Conservation (phyloP, 2,329 filamentous ascomycete genomes). For the Cladorrhinum sp. region DNA sequence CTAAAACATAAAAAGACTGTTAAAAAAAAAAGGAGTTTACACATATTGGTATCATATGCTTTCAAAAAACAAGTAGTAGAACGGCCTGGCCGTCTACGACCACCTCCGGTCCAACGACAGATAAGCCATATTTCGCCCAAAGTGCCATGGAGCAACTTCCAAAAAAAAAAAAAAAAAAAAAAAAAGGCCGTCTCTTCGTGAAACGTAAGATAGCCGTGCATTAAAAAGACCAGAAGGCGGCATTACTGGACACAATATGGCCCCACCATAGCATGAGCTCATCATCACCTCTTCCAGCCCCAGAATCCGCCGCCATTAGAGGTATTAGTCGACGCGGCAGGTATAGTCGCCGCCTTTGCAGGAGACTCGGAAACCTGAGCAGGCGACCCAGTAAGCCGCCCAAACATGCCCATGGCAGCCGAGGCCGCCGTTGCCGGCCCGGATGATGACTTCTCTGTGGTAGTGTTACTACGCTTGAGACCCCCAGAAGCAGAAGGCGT, state of each 20-base stretch:
- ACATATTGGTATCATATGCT: slow-evolving; percentile 1
- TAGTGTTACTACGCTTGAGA: slow-evolving; percentile 20
- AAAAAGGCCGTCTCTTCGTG: background rate
- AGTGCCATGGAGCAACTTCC: background rate
- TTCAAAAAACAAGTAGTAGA: background rate
- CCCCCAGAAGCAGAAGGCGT: slow-evolving; percentile 27
- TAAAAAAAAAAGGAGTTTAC: background rate
- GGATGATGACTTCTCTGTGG: slow-evolving; percentile 17
- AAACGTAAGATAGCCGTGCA: background rate
- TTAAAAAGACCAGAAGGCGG: background rate
- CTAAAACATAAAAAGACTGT: background rate
- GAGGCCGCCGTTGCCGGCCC: slow-evolving; percentile 31
- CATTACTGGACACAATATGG: background rate
- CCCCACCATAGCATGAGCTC: background rate
- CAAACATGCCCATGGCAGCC: slow-evolving; percentile 49
- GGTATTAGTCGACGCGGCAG: slow-evolving; percentile 16
- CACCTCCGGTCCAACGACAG: background rate
- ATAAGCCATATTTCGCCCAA: background rate
- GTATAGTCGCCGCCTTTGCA: slow-evolving; percentile 18
- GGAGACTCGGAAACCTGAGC: slow-evolving; percentile 22
- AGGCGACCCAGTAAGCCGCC: slow-evolving; percentile 42
- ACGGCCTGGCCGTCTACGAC: background rate
- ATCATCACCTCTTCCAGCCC: slow-evolving; percentile 48
- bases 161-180: background rate
- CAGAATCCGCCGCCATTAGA: slow-evolving; percentile 48